Percentiles rank a stretch among this genome's conserved stretches.
phyloP scores from a whole-genome alignment of 805 yeast genomes.

The Metschnikowia hibisci region DNA sequence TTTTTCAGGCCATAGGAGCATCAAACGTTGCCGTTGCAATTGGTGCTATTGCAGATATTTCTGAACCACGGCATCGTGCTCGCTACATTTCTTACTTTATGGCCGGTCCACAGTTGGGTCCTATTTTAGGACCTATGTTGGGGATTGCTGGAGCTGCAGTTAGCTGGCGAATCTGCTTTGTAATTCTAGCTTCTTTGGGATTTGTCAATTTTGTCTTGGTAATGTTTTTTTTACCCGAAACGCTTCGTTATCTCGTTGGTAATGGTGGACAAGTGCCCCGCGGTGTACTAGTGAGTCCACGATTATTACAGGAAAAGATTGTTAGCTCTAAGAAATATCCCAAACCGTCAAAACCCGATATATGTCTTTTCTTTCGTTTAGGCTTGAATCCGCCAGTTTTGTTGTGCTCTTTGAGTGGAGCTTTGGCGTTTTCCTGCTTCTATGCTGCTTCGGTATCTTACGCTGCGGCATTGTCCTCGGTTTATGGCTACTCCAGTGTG shows the following conservation, averaged over 20 bases:
- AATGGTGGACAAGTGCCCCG: constrained; percentile 23
- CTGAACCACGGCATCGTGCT: constrained; percentile 29
- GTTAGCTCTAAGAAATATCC: constrained; percentile 30
- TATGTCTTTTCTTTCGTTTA: constrained; percentile 34
- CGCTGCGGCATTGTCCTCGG: constrained; percentile 34
- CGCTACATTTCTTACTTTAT: constrained; percentile 31
- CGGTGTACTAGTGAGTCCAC: constrained; percentile 26
- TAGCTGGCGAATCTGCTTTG: constrained; percentile 35
- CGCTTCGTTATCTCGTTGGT: constrained; percentile 37
- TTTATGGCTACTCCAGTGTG: constrained; percentile 34
- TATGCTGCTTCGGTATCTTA: constrained; percentile 52
- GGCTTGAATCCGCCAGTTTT: constrained; percentile 42
- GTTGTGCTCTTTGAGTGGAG: constrained; percentile 44
- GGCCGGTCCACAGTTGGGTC: constrained; percentile 40
- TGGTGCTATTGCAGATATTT: constrained; percentile 34
- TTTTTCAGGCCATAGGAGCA: constrained; percentile 37
- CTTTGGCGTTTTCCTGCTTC: constrained; percentile 50
- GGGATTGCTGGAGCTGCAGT: constrained; percentile 26
- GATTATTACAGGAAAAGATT: constrained; percentile 22
- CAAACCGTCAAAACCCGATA: constrained; percentile 41
- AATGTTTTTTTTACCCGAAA: constrained; percentile 36
- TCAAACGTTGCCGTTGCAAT: constrained; percentile 37
- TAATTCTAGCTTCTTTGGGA: constrained; percentile 29
- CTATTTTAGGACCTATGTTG: constrained; percentile 34
- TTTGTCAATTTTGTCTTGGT: constrained; percentile 22